Evolutionary conservation across 768 basidiomycete species (phyloP).

Genomic region (Candolleomyces aberdarensis): DNA sequence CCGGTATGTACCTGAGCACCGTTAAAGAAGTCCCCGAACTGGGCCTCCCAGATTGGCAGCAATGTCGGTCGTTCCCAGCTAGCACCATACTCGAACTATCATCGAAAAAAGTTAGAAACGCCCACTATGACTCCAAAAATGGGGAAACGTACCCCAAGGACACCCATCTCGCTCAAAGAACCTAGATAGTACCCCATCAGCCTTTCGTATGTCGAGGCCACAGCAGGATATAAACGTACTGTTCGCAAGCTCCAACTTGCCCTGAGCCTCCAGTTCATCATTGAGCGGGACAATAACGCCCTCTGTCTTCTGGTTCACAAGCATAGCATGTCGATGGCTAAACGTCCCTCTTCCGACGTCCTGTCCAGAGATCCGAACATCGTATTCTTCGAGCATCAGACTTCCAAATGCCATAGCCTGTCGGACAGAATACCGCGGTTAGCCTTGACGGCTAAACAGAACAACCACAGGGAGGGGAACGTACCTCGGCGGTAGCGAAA

Average conservation of each 20-base stretch:
- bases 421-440: not conserved
- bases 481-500: constrained; percentile 87
- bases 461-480: constrained; percentile 5
- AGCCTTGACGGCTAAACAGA: too few relatives aligned
- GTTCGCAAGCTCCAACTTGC: constrained; percentile 83
- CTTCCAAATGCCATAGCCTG: constrained; percentile 88
- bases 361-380: constrained; percentile 89
- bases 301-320: constrained; percentile 86
- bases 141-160: constrained; percentile 64
- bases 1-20: constrained; percentile 56
- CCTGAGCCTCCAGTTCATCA: constrained; percentile 52
- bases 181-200: constrained; percentile 36
- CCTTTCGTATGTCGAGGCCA: not conserved
- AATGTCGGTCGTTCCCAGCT: constrained; percentile 85
- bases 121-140: not conserved
- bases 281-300: constrained; percentile 81
- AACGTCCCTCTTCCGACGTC: constrained; percentile 92
- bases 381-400: constrained; percentile 75
- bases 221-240: constrained; percentile 44
- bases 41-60: constrained; percentile 90
- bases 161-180: constrained; percentile 86
- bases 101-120: not conserved
- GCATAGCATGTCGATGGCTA: constrained; percentile 88
- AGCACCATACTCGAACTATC: constrained; percentile 83
- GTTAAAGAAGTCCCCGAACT: constrained; percentile 95